Base-by-base conservation (phyloP, 2,329 filamentous ascomycete genomes). In the Colletotrichum cuscutae region DNA sequence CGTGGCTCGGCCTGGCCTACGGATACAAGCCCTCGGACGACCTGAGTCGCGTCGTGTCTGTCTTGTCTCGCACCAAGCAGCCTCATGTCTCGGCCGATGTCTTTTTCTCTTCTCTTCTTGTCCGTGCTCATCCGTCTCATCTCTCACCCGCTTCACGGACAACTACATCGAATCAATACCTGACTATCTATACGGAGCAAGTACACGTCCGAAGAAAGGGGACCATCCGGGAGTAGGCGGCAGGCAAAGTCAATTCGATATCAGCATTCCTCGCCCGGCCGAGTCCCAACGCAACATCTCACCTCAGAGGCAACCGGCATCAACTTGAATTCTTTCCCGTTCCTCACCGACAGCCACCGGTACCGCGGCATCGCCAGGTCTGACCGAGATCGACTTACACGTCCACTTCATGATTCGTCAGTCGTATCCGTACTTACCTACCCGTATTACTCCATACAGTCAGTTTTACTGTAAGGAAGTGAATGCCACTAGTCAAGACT, bases 41-140 rank as follows among this genome's bases (percentile, higher is more conserved):
- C 42, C 54, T 72, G 54, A 70, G 56, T 72, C 71, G 60, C 56
- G 66, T 72, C 66, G 37, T 71, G 54, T 46, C 70, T 53, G 58
- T 53, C 15, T n/a, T 69, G 69, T 63, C 69, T 72, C 35, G 52
- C 19, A 28, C 28, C n/a, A 46, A 35, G 28, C 56, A 61, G 68
- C 53, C 65, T 59, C 58, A 46, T 52, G 69, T 72, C 65, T 72
- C 53, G 58, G 58, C 30, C 65, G 37, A 68, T 32, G 19, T 68
- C 65, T 63, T 62, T 22, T 24, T 37, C 52, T 62, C 49, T 26
- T 22, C 28, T 49, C 30, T 65, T 52, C n/a, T 24, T n/a, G 67
- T 35, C 67, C n/a, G 53, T 59, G 67, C 61, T 22, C 52, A 11
- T 62, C 57, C 54, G 30, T 53, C 37, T 37, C 24, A n/a, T 9